These are phyloP conservation scores for Macrolepiota albuminosa DNA, from an alignment of 768 basidiomycete genomes.

Conservation along the genomic window DNA sequence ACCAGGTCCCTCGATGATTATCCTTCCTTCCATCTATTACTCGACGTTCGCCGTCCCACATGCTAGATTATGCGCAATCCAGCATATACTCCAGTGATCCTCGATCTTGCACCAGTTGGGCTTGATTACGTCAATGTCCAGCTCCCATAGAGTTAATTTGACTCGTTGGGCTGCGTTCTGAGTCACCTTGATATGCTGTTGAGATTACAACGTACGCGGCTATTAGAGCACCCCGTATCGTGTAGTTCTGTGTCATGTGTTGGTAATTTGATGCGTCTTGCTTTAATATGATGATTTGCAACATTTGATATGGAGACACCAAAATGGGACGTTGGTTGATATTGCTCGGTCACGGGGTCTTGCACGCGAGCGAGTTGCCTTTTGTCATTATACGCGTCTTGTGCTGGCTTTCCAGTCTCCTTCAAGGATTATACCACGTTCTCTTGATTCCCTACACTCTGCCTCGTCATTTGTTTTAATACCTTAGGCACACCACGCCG, in stretches of 20 bases:
- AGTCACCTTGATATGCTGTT: constrained; percentile 10
- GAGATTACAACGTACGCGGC: background rate
- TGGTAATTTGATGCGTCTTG: background rate
- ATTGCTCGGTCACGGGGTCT: constrained; percentile 15
- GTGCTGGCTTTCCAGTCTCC: constrained; percentile 11
- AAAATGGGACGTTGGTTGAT: constrained; percentile 26
- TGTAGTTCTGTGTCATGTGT: background rate
- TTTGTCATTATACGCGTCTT: constrained; percentile 12
- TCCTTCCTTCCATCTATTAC: background rate
- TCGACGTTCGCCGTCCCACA: constrained; percentile 2
- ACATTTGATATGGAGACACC: constrained; percentile 11
- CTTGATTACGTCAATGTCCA: background rate
- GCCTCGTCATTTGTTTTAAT: background rate
- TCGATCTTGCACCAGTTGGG: constrained; percentile 10
- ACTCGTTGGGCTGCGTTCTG: constrained; percentile 10
- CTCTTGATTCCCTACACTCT: background rate
- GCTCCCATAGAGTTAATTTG: constrained; percentile 5
- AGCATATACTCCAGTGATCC: constrained; percentile 14
- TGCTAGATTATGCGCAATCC: constrained; percentile 16
- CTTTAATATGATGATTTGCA: background rate
- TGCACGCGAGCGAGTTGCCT: constrained; percentile 13
- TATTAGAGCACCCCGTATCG: background rate
- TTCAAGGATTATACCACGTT: constrained; percentile 2
- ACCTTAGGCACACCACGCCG: background rate
- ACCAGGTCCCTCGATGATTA: background rate